A percentile compares a stretch with the other conserved stretches of the same genome.
Evolutionary conservation across 2,329 filamentous ascomycete species (phyloP).

Genomic region (Alternaria postmessia): DNA sequence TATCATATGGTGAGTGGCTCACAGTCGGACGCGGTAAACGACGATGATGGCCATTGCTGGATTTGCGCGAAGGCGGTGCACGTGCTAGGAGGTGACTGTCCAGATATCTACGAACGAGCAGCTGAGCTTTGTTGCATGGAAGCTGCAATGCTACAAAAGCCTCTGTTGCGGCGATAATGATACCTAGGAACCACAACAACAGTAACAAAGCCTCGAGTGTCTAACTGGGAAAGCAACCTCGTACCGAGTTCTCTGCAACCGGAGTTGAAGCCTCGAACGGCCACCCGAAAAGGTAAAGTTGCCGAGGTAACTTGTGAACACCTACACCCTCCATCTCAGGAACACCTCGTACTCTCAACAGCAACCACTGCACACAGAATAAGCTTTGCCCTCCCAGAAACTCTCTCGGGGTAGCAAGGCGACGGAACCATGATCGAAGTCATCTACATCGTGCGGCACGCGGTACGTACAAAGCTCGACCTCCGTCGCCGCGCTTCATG

Average conservation of each 20-base stretch:
- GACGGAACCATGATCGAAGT: constrained; percentile 52
- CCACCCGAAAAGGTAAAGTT: constrained; percentile 13
- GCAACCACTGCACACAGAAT: constrained; percentile 14
- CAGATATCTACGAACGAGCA: not conserved
- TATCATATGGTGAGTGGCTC: constrained; percentile 14
- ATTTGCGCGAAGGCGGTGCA: not conserved
- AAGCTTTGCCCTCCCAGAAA: constrained; percentile 3
- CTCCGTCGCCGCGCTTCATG: constrained; percentile 13
- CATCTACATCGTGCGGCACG: constrained; percentile 61
- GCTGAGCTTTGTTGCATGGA: not conserved
- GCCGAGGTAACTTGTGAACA: constrained; percentile 19
- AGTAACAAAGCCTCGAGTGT: not conserved
- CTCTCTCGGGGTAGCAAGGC: not conserved
- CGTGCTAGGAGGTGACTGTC: not conserved
- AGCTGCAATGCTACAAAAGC: not conserved
- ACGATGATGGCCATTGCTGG: not conserved
- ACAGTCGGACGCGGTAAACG: not conserved
- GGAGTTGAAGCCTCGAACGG: not conserved
- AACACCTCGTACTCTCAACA: constrained; percentile 17
- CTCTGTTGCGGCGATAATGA: not conserved
- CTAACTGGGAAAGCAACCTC: not conserved
- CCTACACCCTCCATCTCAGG: constrained; percentile 6
- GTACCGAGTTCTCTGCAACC: not conserved
- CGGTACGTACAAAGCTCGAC: constrained; percentile 53
- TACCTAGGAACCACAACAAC: not conserved